Evolutionary conservation across 768 basidiomycete species (phyloP).

Genomic region (Lactarius akahatsu): DNA sequence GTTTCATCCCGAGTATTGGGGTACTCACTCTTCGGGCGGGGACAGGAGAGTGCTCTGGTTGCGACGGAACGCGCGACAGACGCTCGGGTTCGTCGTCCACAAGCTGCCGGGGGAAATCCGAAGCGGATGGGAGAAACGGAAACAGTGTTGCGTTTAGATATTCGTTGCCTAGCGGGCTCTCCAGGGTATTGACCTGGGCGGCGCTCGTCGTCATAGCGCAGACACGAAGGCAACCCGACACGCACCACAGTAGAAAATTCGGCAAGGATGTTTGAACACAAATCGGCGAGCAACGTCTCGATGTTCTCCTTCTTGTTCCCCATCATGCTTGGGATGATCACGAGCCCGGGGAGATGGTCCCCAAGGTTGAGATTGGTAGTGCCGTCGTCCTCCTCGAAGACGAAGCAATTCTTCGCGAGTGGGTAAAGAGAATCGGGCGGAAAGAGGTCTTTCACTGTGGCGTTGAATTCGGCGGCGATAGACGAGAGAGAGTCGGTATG

Average conservation of each 20-base stretch:
- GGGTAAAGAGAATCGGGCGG: slow-evolving; percentile 69
- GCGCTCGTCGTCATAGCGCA: slow-evolving; percentile 1
- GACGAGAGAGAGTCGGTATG: slow-evolving; percentile 51
- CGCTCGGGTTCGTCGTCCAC: slow-evolving; percentile 49
- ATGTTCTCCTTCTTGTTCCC: slow-evolving; percentile 87
- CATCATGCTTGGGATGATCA: slow-evolving; percentile 81
- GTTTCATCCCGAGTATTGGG: slow-evolving; percentile 44
- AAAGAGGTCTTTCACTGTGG: slow-evolving; percentile 61
- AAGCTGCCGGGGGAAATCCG: slow-evolving; percentile 60
- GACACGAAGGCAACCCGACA: slow-evolving; percentile 20
- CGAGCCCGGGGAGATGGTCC: slow-evolving; percentile 59
- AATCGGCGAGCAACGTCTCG: slow-evolving; percentile 82
- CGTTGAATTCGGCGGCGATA: slow-evolving; percentile 65
- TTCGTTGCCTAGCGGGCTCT: slow-evolving; percentile 83
- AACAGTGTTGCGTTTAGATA: slow-evolving; percentile 71
- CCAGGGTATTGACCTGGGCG: slow-evolving; percentile 67
- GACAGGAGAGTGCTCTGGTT: slow-evolving; percentile 49
- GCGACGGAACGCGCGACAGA: slow-evolving; percentile 46
- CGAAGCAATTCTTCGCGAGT: slow-evolving; percentile 77
- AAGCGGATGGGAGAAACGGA: slow-evolving; percentile 57
- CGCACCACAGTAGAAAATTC: slow-evolving; percentile 85
- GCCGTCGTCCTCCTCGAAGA: slow-evolving; percentile 71
- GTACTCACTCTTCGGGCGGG: slow-evolving; percentile 33
- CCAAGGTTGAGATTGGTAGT: slow-evolving; percentile 55
- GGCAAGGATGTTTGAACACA: slow-evolving; percentile 82